phyloP scores from a whole-genome alignment of 768 basidiomycete genomes.

The Serendipita sp. region DNA sequence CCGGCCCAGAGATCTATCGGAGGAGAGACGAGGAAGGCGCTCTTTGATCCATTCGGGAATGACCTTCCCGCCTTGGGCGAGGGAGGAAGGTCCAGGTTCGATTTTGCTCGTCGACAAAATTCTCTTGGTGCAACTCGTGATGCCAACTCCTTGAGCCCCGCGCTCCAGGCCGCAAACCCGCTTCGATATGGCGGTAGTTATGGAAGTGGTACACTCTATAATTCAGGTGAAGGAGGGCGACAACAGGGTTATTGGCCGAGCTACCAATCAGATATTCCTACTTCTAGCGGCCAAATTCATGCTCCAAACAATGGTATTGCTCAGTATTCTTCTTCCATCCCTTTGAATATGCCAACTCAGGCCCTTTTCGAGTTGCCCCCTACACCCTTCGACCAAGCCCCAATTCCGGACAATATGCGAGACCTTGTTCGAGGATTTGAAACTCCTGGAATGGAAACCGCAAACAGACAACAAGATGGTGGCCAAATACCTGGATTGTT shows the following conservation, averaged over 20 bases:
- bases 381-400: conserved; percentile 1
- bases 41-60: conserved; percentile 37
- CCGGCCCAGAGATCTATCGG: conserved; percentile 34
- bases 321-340: neutral
- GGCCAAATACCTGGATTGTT: neutral
- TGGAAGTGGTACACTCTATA: neutral
- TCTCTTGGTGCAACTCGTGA: conserved; percentile 7
- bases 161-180: neutral
- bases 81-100: conserved; percentile 46
- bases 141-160: neutral
- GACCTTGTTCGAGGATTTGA: conserved; percentile 2
- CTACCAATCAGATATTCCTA: neutral
- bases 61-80: conserved; percentile 12
- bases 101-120: conserved; percentile 47
- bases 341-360: neutral
- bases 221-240: neutral
- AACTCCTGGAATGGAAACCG: neutral
- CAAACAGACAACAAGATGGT: neutral
- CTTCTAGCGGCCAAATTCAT: no score
- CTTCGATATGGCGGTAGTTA: neutral
- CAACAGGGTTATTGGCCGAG: neutral
- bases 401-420: conserved; percentile 1
- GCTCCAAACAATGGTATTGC: neutral
- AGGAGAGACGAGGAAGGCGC: neutral
- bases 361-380: neutral